These are phyloP conservation scores for Fusarium chuoi DNA, from an alignment of 2,329 filamentous ascomycete genomes.

Conservation along the genomic window DNA sequence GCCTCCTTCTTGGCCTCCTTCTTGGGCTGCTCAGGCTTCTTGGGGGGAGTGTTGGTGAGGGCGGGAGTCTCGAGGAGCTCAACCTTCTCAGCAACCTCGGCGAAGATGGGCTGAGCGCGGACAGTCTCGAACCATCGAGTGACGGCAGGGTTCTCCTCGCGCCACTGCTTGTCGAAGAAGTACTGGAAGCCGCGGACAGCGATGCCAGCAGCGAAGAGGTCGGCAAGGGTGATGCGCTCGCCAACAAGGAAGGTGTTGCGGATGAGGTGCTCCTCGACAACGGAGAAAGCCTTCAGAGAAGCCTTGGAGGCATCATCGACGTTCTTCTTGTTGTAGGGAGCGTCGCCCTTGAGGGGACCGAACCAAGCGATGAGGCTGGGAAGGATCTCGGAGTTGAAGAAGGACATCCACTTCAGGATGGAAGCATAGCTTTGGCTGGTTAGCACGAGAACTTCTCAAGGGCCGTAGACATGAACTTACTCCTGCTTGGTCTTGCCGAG, in stretches of 20 bases:
- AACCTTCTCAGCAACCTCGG: slow-evolving; percentile 78
- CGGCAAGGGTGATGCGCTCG: slow-evolving; percentile 96
- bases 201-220: slow-evolving; percentile 84
- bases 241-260: slow-evolving; percentile 97
- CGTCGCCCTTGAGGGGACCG: slow-evolving; percentile 82
- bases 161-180: slow-evolving; percentile 94
- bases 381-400: slow-evolving; percentile 89
- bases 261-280: slow-evolving; percentile 87
- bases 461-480: slow-evolving; percentile 59
- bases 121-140: slow-evolving; percentile 96
- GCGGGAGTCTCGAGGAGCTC: slow-evolving; percentile 86
- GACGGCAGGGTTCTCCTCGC: slow-evolving; percentile 82
- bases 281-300: slow-evolving; percentile 72
- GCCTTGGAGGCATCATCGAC: slow-evolving; percentile 82
- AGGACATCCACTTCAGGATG: slow-evolving; percentile 98
- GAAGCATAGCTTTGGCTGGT: slow-evolving; percentile 77
- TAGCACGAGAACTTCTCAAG: not conserved
- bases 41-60: slow-evolving; percentile 74
- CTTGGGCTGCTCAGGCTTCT: slow-evolving; percentile 82
- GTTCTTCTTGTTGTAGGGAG: slow-evolving; percentile 97
- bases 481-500: slow-evolving; percentile 99
- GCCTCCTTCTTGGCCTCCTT: slow-evolving; percentile 67
- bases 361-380: slow-evolving; percentile 80
- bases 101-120: slow-evolving; percentile 91
- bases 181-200: slow-evolving; percentile 89